These are phyloP conservation scores for Metschnikowia gelsemii DNA, from an alignment of 805 yeast species.

Conservation along the genomic window DNA sequence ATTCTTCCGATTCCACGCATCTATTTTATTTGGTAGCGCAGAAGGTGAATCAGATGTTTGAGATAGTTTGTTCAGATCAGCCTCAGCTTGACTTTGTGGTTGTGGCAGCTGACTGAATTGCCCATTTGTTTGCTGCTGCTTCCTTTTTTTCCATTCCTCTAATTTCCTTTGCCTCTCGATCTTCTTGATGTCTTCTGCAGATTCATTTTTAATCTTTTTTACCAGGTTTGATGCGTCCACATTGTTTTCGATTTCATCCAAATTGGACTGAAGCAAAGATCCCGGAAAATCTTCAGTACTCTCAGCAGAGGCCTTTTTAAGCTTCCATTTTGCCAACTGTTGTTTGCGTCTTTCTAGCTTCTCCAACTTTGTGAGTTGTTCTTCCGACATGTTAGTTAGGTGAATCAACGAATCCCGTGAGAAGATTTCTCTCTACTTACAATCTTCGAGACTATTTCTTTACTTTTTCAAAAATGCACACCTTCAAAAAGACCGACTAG, in stretches of 20 bases:
- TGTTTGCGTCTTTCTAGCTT: slow-evolving; percentile 47
- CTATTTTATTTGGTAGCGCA: too few relatives aligned
- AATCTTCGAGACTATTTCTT: too few relatives aligned
- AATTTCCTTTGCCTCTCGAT: slow-evolving; percentile 18
- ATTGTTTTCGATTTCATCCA: too few relatives aligned
- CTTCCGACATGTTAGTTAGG: slow-evolving; percentile 20
- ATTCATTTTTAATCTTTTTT: not conserved
- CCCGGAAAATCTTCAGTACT: not conserved
- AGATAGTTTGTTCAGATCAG: too few relatives aligned
- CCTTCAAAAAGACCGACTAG: too few relatives aligned
- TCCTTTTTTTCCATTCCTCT: slow-evolving; percentile 23
- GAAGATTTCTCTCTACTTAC: not conserved
- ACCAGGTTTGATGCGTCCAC: too few relatives aligned
- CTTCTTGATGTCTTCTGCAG: slow-evolving; percentile 11
- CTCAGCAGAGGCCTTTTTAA: slow-evolving; percentile 40
- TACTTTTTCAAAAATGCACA: slow-evolving; percentile 12
- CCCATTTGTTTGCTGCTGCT: slow-evolving; percentile 13
- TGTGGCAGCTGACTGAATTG: not conserved
- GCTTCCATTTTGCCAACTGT: slow-evolving; percentile 59
- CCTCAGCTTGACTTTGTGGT: slow-evolving; percentile 1
- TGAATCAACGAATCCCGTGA: too few relatives aligned
- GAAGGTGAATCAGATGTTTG: not conserved
- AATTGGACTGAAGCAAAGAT: too few relatives aligned
- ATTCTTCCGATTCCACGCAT: slow-evolving; percentile 64
- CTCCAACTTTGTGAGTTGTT: slow-evolving; percentile 26